These are phyloP conservation scores for Suillus fuscotomentosus DNA, from an alignment of 768 basidiomycete species.

Conservation along the genomic window DNA sequence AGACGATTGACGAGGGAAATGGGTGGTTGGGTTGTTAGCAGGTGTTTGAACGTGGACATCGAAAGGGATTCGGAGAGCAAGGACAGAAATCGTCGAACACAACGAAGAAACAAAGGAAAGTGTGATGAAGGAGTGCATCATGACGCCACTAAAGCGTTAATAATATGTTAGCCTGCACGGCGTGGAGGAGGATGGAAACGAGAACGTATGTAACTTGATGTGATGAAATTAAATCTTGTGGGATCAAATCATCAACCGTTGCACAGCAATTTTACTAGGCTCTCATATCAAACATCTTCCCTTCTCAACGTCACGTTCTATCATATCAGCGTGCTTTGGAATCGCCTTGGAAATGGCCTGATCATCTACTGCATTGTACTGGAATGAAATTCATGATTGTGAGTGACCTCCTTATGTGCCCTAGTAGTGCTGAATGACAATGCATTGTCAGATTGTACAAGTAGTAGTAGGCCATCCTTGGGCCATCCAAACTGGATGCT, in stretches of 20 bases:
- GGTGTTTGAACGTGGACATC: conserved; percentile 18
- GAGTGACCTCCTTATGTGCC: neutral
- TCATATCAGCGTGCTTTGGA: neutral
- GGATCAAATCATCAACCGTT: too few relatives aligned
- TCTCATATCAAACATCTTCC: neutral
- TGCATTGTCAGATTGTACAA: neutral
- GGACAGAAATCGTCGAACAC: conserved; percentile 10
- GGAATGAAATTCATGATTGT: neutral
- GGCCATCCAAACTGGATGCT: neutral
- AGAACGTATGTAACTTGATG: neutral
- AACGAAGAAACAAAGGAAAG: conserved; percentile 23
- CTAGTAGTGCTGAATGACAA: neutral
- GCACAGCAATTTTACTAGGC: too few relatives aligned
- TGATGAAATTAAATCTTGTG: neutral
- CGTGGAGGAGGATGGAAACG: neutral
- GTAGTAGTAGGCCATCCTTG: neutral
- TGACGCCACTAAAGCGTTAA: neutral
- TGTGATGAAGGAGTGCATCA: conserved; percentile 23
- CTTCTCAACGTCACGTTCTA: neutral
- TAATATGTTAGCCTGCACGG: neutral
- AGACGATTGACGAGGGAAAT: conserved; percentile 25
- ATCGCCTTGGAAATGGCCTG: neutral
- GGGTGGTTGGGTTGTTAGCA: conserved; percentile 10
- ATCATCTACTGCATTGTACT: neutral
- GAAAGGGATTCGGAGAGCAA: conserved; percentile 35